phyloP scores from a whole-genome alignment of 257 asterid genomes.

The Nicotiana noctiflora region DNA sequence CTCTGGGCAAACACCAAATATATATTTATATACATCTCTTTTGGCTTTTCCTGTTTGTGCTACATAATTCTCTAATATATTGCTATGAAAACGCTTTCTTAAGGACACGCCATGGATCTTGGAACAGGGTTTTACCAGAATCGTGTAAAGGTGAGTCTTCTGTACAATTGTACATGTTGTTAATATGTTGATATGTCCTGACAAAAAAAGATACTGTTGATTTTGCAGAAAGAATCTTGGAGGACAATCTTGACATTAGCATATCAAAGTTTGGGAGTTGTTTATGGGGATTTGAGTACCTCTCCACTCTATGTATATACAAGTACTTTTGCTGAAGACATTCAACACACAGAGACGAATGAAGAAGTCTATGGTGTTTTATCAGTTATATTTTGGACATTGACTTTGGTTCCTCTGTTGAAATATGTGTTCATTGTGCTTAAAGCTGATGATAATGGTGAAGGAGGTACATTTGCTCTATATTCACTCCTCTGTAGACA shows the following conservation, averaged over 20 bases:
- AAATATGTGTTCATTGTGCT: constrained; percentile 82
- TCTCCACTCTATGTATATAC: constrained; percentile 81
- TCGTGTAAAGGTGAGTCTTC: constrained; percentile 46
- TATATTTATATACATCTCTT: no score
- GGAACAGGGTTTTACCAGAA: constrained; percentile 50
- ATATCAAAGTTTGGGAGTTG: constrained; percentile 88
- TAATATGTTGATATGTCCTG: no score
- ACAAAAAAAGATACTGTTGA: not conserved
- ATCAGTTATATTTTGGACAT: constrained; percentile 78
- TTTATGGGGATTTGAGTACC: constrained; percentile 87
- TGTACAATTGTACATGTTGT: not conserved
- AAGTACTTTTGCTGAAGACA: constrained; percentile 84
- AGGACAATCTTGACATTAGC: constrained; percentile 69
- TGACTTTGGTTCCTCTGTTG: constrained; percentile 67
- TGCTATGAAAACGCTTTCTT: constrained; percentile 30
- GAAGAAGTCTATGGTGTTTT: constrained; percentile 81
- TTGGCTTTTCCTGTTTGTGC: no score
- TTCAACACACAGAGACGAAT: constrained; percentile 62
- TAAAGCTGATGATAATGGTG: constrained; percentile 92
- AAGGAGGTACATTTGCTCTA: constrained; percentile 94
- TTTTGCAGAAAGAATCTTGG: constrained; percentile 79
- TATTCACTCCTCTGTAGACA: constrained; percentile 78
- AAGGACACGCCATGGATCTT: constrained; percentile 56
- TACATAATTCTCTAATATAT: not conserved
- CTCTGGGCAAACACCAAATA: no score